Evolutionary conservation across 108 stramenopile species (phyloP), one percentile per base, ranked within the genome.

Genomic region (Skeletonema grethae): DNA sequence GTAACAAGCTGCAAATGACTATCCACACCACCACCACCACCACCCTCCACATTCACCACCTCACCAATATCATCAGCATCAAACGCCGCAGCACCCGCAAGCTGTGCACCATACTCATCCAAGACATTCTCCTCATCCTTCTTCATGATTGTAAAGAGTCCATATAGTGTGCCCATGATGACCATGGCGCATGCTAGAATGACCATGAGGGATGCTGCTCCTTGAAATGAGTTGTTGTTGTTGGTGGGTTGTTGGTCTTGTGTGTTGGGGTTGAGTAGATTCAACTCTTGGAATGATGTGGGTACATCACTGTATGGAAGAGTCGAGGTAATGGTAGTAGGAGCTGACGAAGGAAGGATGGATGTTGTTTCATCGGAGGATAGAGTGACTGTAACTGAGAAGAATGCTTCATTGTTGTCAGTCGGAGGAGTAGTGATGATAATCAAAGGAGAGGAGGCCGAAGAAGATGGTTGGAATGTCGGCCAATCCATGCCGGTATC

Each of bases 1-100:
- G 46, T 48, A n/a, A 48, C 46, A 48, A 48, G 46, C 46, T 48
- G 46, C 46, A 48, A 48, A 18, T 48, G 46, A 48, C 46, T n/a
- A 18, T 48, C 46, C 46, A 6, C n/a, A n/a, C 16, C n/a, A 16
- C 46, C 46, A 48, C 7, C 25, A 28, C 1, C 46, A 6, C 46
- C 46, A 12, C 46, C 46, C 46, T 48, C 46, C 4, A 18, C 46
- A 18, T 18, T 18, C 46, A 48, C 46, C 46, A 48, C 46, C 46
- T 48, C 46, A 18, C 46, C 46, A 48, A 48, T 48, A 6, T 48
- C 36, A 38, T 38, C 36, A 1, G 36, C 36, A 38, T 38, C 36
- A 38, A 38, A 48, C 16, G 46, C 46, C n/a, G 18, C 46, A 48
- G n/a, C 46, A 48, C 18, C 46, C 16, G 18, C 46, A 16, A 38